These are phyloP conservation scores for Cicer chorassanicum DNA, from an alignment of 306 rosid genomes.

Conservation along the genomic window DNA sequence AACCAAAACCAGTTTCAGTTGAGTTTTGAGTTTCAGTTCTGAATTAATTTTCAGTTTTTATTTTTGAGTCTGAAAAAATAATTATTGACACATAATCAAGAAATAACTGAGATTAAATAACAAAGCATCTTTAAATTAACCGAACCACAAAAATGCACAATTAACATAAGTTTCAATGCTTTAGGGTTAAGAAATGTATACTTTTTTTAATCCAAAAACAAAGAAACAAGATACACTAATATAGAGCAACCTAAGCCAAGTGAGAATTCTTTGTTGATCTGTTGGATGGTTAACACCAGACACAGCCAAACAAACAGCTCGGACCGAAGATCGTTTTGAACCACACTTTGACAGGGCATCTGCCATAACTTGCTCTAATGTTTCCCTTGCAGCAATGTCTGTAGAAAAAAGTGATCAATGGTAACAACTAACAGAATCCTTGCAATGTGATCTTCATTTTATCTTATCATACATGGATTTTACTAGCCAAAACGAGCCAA, in stretches of 20 bases:
- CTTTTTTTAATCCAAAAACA: background rate
- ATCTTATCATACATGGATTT: conserved; percentile 23
- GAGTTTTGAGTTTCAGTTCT: no score
- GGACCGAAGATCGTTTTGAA: conserved; percentile 79
- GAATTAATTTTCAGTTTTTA: no score
- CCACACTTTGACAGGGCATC: conserved; percentile 78
- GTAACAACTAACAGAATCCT: conserved; percentile 36
- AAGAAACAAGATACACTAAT: conserved; percentile 29
- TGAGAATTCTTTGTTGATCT: conserved; percentile 77
- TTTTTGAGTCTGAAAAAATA: no score
- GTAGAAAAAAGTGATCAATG: conserved; percentile 45
- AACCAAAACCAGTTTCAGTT: no score
- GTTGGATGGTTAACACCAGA: conserved; percentile 93
- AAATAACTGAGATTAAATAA: background rate
- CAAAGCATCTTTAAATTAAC: conserved; percentile 10
- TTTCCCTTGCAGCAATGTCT: conserved; percentile 91
- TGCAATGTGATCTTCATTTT: conserved; percentile 34
- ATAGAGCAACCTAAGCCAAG: conserved; percentile 79
- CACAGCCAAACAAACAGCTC: conserved; percentile 91
- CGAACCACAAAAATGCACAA: conserved; percentile 26
- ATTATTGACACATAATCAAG: no score
- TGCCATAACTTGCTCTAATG: conserved; percentile 88
- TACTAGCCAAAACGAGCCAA: background rate
- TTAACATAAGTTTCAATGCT: background rate
- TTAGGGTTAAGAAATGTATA: conserved; percentile 18